Percentiles rank a stretch among this genome's conserved stretches.
These are phyloP conservation scores for Paratinospora sagittata DNA, from an alignment of 164 flowering plant species.

Conservation along the genomic window DNA sequence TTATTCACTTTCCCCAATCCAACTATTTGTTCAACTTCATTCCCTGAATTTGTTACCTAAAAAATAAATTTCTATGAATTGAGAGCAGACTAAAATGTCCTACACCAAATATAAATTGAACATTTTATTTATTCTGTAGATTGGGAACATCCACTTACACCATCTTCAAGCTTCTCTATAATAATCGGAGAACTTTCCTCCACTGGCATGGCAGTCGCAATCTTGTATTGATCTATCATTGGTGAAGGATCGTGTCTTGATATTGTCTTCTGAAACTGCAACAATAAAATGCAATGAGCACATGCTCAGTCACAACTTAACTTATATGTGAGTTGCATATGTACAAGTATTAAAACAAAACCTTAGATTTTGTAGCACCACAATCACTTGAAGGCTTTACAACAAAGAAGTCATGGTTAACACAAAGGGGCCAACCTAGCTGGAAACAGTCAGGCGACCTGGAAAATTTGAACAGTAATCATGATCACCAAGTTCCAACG, in stretches of 20 bases:
- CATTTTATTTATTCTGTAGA: too few relatives aligned
- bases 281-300: background rate
- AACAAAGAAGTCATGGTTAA: conserved; percentile 46
- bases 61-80: background rate
- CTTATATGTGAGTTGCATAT: background rate
- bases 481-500: conserved; percentile 8
- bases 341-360: conserved; percentile 9
- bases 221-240: background rate
- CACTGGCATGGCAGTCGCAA: background rate
- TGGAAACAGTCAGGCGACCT: conserved; percentile 68
- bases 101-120: background rate
- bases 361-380: conserved; percentile 16
- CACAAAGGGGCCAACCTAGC: conserved; percentile 67
- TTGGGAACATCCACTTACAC: background rate
- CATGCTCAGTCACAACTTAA: background rate
- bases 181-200: conserved; percentile 7
- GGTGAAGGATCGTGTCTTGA: background rate
- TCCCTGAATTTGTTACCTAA: background rate
- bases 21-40: background rate
- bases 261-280: background rate
- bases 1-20: background rate
- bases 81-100: background rate
- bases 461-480: conserved; percentile 14
- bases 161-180: conserved; percentile 3
- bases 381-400: conserved; percentile 19